These are phyloP conservation scores for Backusella westeae DNA, from an alignment of 192 early-diverging fungal species.

Conservation along the genomic window DNA sequence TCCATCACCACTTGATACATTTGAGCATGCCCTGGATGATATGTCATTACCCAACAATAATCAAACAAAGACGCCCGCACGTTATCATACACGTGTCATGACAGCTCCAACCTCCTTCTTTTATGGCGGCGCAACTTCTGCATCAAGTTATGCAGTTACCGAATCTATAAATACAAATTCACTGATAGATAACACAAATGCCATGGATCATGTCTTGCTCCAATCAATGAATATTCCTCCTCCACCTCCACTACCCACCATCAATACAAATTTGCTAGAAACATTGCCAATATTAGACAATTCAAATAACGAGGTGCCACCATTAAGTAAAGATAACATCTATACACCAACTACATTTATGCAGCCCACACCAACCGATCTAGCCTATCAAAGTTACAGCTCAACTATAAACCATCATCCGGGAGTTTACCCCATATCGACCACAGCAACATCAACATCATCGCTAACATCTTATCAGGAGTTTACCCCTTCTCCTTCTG, in stretches of 20 bases:
- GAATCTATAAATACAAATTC: constrained; percentile 3
- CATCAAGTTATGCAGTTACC: constrained; percentile 4
- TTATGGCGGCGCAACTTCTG: neutral
- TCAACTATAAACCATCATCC: neutral
- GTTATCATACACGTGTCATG: constrained; percentile 11
- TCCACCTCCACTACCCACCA: neutral
- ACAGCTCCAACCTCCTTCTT: constrained; percentile 10
- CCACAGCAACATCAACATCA: neutral
- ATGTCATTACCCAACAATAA: neutral
- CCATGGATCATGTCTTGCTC: neutral
- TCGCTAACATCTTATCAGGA: neutral
- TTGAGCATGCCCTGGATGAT: constrained; percentile 14
- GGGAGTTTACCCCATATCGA: neutral
- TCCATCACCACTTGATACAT: constrained; percentile 10
- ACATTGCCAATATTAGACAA: neutral
- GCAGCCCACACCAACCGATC: neutral
- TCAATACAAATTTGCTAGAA: neutral
- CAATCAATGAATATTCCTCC: neutral
- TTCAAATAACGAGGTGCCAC: neutral
- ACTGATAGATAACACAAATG: neutral
- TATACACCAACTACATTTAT: neutral
- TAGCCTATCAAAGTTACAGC: neutral
- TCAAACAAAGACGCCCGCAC: constrained; percentile 9
- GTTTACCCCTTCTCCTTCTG: neutral
- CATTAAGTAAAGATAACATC: neutral